phyloP scores from a whole-genome alignment of 257 asterid species.

The Solanum lycopersicoides region DNA sequence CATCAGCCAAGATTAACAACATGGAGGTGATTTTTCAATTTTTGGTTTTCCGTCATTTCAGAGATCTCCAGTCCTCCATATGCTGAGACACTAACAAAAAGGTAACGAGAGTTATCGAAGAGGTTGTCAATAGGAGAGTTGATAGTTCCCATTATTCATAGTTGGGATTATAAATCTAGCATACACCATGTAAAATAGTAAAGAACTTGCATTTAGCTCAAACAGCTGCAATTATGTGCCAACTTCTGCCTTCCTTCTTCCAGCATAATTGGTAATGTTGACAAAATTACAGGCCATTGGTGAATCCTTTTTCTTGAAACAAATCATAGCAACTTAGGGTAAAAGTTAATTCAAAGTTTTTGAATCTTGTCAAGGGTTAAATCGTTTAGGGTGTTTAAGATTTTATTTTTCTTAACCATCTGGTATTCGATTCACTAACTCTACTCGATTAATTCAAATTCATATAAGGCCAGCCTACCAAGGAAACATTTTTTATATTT shows the following conservation, averaged over 20 bases:
- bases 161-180: slow-evolving; percentile 7
- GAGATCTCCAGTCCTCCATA: not conserved
- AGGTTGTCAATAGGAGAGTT: not conserved
- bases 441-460: not conserved
- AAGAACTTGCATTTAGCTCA: not conserved
- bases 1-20: not conserved
- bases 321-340: not conserved
- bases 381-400: not conserved
- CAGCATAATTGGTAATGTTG: not conserved
- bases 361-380: not conserved
- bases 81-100: not conserved
- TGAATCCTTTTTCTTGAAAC: not conserved
- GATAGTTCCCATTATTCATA: not conserved
- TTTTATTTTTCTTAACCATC: not conserved
- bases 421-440: accelerated
- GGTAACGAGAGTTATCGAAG: not conserved
- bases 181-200: slow-evolving; percentile 10
- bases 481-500: not conserved
- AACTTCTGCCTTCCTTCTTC: not conserved
- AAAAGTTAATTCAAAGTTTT: not conserved
- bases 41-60: not conserved
- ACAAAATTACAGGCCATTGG: not conserved
- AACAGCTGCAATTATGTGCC: not conserved
- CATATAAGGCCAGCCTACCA: not conserved
- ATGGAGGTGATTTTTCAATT: not conserved